These are phyloP conservation scores for Colletotrichum nymphaeae DNA, from an alignment of 2,329 filamentous ascomycete species.

Conservation along the genomic window DNA sequence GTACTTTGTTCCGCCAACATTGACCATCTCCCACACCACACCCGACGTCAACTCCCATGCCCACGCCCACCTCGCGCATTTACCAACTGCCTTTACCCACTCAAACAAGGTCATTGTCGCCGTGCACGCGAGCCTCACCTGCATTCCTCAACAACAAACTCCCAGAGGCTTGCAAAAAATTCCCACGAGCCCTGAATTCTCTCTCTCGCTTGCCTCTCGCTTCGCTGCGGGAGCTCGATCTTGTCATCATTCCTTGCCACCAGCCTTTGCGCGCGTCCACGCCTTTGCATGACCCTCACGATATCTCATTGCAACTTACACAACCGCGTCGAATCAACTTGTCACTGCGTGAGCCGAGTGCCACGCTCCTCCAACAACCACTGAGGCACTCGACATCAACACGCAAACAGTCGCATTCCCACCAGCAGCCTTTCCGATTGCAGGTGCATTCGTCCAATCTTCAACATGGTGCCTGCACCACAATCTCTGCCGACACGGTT, in stretches of 20 bases:
- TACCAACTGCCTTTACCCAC: conserved; percentile 6
- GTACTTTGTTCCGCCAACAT: conserved; percentile 22
- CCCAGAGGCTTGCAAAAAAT: not conserved
- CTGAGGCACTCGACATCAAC: conserved; percentile 9
- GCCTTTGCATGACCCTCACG: conserved; percentile 9
- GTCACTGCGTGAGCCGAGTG: conserved; percentile 26
- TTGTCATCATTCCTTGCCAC: conserved; percentile 7
- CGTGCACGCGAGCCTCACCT: conserved; percentile 20
- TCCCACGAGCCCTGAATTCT: conserved; percentile 6
- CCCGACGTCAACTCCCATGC: conserved; percentile 19
- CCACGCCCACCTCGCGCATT: conserved; percentile 7
- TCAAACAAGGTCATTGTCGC: conserved; percentile 38
- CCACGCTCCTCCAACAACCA: conserved; percentile 18
- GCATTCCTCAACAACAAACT: conserved; percentile 24
- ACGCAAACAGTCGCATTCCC: not conserved
- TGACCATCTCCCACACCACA: conserved; percentile 1
- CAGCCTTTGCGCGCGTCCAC: not conserved
- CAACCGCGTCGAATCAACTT: conserved; percentile 16
- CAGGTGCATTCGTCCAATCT: not conserved
- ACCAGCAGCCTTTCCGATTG: not conserved
- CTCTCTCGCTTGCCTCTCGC: conserved; percentile 5
- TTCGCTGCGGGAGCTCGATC: conserved; percentile 20
- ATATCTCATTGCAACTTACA: conserved; percentile 21
- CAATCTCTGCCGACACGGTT: conserved; percentile 79
- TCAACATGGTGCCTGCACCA: conserved; percentile 65